These are phyloP conservation scores for Dichotomopilus funicola DNA, from an alignment of 2,329 filamentous ascomycete genomes.

Conservation along the genomic window DNA sequence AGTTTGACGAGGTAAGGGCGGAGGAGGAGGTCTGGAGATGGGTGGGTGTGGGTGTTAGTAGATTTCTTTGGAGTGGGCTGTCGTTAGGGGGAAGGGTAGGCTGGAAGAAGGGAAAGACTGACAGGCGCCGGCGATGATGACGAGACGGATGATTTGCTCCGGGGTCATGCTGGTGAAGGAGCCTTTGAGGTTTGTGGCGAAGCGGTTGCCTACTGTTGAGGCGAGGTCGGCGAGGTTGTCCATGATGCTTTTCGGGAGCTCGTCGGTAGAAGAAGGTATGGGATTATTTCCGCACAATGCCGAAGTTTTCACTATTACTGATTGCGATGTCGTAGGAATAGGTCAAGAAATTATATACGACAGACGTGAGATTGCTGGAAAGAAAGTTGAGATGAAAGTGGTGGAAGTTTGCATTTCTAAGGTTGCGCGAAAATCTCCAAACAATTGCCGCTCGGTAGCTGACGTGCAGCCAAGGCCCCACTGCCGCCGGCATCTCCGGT, in stretches of 20 bases:
- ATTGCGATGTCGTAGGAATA: too few species aligned
- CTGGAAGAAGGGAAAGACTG: constrained; percentile 6
- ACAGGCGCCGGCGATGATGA: constrained; percentile 63
- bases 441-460: not conserved
- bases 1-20: constrained; percentile 68
- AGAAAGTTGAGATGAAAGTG: not conserved
- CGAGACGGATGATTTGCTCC: constrained; percentile 58
- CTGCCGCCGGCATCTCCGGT: constrained; percentile 11
- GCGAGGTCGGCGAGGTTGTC: constrained; percentile 25
- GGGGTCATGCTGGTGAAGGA: constrained; percentile 45
- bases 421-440: constrained; percentile 13
- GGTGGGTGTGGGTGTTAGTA: not conserved
- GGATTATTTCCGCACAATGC: too few species aligned
- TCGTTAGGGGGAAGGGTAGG: too few species aligned
- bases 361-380: not conserved
- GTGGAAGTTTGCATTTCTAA: constrained; percentile 6
- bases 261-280: not conserved
- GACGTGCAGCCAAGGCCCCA: constrained; percentile 8
- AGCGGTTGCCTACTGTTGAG: constrained; percentile 27
- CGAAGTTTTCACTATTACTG: too few species aligned
- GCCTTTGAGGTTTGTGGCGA: constrained; percentile 43
- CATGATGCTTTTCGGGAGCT: constrained; percentile 18
- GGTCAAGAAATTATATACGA: too few species aligned
- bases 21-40: constrained; percentile 47
- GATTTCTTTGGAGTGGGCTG: not conserved